Percentiles rank a stretch among this genome's conserved stretches.
These are phyloP conservation scores for Clonostachys sp. DNA, from an alignment of 2,329 filamentous ascomycete species.

Conservation along the genomic window DNA sequence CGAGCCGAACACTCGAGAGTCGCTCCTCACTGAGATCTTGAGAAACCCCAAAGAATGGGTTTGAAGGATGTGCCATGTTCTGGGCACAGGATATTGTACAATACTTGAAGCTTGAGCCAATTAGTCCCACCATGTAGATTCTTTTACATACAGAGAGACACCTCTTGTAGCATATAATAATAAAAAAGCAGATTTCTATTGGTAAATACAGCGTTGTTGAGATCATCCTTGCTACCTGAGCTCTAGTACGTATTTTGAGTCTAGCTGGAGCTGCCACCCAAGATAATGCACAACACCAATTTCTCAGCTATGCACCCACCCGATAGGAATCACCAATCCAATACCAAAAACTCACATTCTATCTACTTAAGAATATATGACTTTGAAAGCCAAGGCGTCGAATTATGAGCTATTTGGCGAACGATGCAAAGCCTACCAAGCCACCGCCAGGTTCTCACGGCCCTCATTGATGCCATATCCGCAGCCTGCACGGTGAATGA, in stretches of 20 bases:
- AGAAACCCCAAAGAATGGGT: conserved; percentile 64
- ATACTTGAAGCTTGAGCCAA: not conserved
- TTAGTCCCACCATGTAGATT: not conserved
- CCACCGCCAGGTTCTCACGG: conserved; percentile 39
- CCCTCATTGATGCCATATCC: conserved; percentile 38
- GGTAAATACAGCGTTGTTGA: no score
- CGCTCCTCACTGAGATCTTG: conserved; percentile 71
- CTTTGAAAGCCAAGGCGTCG: not conserved
- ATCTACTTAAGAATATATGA: not conserved
- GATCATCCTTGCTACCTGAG: no score
- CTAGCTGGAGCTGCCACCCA: no score
- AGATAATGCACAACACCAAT: no score
- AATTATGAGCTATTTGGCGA: no score
- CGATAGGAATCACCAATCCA: not conserved
- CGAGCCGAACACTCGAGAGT: conserved; percentile 70
- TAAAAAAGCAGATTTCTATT: no score
- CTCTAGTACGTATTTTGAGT: no score
- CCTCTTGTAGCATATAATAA: no score
- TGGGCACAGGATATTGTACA: not conserved
- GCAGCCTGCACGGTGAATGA: conserved; percentile 1
- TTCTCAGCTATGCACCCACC: not conserved
- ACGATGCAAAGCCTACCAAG: conserved; percentile 13
- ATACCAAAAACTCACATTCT: not conserved
- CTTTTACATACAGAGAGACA: no score
- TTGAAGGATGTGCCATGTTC: conserved; percentile 15